phyloP scores from a whole-genome alignment of 2,329 filamentous ascomycete species.

The Cyclaneusma minus region DNA sequence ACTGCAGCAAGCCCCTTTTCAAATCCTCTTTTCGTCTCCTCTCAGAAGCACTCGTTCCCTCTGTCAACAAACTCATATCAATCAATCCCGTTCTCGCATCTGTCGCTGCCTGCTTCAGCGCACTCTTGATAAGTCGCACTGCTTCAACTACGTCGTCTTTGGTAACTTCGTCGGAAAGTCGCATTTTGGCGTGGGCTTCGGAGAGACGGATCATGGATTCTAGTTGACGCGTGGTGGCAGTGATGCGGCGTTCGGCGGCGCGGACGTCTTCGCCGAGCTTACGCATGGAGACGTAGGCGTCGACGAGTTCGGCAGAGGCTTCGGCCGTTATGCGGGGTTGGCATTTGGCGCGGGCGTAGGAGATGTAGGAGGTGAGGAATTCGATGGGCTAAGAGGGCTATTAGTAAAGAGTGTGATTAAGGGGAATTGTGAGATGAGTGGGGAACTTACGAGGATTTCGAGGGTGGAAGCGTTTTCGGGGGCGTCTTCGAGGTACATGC shows the following conservation, averaged over 20 bases:
- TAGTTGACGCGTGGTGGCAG: slow-evolving; percentile 87
- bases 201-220: slow-evolving; percentile 97
- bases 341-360: slow-evolving; percentile 76
- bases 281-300: slow-evolving; percentile 87
- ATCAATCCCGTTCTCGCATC: slow-evolving; percentile 82
- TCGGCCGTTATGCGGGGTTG: slow-evolving; percentile 69
- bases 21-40: slow-evolving; percentile 69
- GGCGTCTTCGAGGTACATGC: slow-evolving; percentile 91
- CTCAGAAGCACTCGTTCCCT: slow-evolving; percentile 85
- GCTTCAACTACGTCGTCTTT: slow-evolving; percentile 77
- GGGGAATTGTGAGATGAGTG: too few relatives aligned
- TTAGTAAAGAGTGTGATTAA: slow-evolving; percentile 13
- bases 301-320: slow-evolving; percentile 70
- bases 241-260: slow-evolving; percentile 86
- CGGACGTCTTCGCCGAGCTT: slow-evolving; percentile 80
- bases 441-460: slow-evolving; percentile 61
- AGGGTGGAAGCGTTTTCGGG: slow-evolving; percentile 65
- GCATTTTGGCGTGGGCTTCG: slow-evolving; percentile 97
- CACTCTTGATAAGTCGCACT: slow-evolving; percentile 80
- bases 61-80: slow-evolving; percentile 89
- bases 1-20: slow-evolving; percentile 58
- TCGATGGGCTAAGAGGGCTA: slow-evolving; percentile 59
- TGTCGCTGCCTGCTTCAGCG: slow-evolving; percentile 94
- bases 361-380: slow-evolving; percentile 93
- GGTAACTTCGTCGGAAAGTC: slow-evolving; percentile 61